Evolutionary conservation across 2,329 filamentous ascomycete species (phyloP).

Genomic region (Berkeleyomyces basicola): DNA sequence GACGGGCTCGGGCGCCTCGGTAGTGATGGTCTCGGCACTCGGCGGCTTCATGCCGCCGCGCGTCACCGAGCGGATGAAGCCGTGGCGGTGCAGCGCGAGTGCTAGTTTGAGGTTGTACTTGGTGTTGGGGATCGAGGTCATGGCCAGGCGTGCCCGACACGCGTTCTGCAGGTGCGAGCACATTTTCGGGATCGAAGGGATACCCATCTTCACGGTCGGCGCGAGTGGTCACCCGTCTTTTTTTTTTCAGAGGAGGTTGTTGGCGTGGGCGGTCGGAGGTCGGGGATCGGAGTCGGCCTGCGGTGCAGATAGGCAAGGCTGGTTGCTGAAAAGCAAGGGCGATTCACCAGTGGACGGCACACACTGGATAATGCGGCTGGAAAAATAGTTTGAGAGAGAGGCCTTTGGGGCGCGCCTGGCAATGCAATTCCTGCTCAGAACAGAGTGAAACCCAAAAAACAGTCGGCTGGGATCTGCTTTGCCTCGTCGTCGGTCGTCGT

Average conservation of each 20-base stretch:
- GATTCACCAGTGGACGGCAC: neutral
- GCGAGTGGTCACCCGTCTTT: neutral
- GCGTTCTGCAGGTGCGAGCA: slow-evolving; percentile 89
- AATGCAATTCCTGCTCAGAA: neutral
- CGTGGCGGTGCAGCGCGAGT: slow-evolving; percentile 64
- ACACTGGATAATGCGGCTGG: neutral
- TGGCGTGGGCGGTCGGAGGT: neutral
- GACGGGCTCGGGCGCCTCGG: slow-evolving; percentile 36
- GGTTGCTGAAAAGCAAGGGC: neutral
- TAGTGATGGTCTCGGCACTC: slow-evolving; percentile 27
- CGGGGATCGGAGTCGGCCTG: neutral
- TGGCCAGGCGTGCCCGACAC: slow-evolving; percentile 61
- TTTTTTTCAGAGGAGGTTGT: neutral
- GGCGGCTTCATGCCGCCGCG: slow-evolving; percentile 46
- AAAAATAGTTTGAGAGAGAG: neutral
- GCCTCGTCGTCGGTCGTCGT: neutral
- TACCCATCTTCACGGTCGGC: slow-evolving; percentile 17
- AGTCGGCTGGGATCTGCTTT: neutral
- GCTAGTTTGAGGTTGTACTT: slow-evolving; percentile 60
- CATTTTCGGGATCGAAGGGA: slow-evolving; percentile 60
- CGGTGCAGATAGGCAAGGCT: neutral
- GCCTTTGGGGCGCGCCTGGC: neutral
- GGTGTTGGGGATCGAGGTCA: slow-evolving; percentile 67
- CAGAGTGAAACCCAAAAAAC: neutral
- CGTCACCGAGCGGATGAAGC: slow-evolving; percentile 66